These are phyloP conservation scores for Posidonia oceanica DNA, from an alignment of 116 monocot genomes.

Conservation along the genomic window DNA sequence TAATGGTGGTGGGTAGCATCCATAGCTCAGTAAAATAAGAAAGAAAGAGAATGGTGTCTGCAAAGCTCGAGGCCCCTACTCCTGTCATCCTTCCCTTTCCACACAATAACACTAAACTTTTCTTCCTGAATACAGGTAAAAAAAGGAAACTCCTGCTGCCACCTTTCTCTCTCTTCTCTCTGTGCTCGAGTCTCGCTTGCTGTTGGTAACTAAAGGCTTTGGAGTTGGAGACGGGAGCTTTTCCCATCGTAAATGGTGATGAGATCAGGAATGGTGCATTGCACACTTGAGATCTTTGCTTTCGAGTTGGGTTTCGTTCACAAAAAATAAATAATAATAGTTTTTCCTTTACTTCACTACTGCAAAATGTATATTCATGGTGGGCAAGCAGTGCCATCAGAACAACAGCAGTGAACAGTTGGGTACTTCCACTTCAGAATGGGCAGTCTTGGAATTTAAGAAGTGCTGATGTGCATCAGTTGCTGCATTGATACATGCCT, in stretches of 20 bases:
- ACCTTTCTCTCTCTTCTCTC: background rate
- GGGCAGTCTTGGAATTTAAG: no score
- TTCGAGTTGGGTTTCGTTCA: no score
- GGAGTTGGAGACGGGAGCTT: background rate
- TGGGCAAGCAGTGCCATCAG: no score
- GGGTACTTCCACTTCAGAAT: no score
- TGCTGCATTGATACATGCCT: no score
- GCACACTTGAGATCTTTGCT: no score
- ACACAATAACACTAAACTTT: background rate
- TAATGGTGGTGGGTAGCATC: conserved; percentile 5
- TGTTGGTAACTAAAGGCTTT: background rate
- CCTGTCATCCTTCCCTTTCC: background rate
- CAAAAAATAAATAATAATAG: no score
- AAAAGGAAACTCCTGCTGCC: conserved; percentile 8
- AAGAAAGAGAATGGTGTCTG: background rate
- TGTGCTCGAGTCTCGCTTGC: background rate
- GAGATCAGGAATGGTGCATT: no score
- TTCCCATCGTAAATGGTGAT: background rate
- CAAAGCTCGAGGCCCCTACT: background rate
- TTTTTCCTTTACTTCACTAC: no score
- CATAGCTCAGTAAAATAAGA: background rate
- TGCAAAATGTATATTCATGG: no score
- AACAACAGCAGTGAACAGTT: no score
- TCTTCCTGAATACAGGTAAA: conserved; percentile 1
- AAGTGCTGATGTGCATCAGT: no score